Conservation (phyloP, 148 eudicot species). For the Vaccinium macrocarpon region DNA sequence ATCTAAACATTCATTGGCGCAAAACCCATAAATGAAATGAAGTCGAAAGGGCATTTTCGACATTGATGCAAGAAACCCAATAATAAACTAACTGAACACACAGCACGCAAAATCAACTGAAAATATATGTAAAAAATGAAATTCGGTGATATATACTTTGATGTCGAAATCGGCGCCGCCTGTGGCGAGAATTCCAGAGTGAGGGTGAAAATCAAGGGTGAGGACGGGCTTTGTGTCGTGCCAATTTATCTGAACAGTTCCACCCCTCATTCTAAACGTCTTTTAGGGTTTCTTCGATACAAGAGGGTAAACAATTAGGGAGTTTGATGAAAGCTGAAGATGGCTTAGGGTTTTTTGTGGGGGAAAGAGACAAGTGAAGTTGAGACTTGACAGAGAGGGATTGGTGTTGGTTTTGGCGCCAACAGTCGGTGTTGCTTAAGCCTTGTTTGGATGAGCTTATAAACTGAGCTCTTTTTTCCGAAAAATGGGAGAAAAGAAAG, state of each 20-base stretch:
- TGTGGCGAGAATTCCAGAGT: slow-evolving; percentile 71
- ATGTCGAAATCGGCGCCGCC: slow-evolving; percentile 96
- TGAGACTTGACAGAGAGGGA: neutral
- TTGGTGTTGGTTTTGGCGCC: slow-evolving; percentile 9
- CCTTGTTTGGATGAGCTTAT: neutral
- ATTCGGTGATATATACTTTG: slow-evolving; percentile 55
- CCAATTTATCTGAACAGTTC: slow-evolving; percentile 94
- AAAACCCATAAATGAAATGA: neutral
- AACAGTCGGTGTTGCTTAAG: neutral
- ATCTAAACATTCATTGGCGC: neutral
- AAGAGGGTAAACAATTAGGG: neutral
- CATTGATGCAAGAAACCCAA: neutral
- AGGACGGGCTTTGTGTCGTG: slow-evolving; percentile 91
- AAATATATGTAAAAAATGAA: neutral
- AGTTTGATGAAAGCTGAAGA: neutral
- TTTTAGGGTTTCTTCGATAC: neutral
- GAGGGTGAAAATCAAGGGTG: slow-evolving; percentile 93
- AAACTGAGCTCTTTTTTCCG: neutral
- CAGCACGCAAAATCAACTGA: neutral
- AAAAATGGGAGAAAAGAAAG: too few species aligned
- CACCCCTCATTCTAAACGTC: slow-evolving; percentile 56
- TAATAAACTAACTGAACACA: neutral
- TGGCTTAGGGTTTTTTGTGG: slow-evolving; percentile 4
- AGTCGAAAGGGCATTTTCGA: neutral
- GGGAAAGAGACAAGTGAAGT: neutral